Evolutionary conservation across 1,284 basidiomycete species (phyloP).

Genomic region (Irpex lacteus): DNA sequence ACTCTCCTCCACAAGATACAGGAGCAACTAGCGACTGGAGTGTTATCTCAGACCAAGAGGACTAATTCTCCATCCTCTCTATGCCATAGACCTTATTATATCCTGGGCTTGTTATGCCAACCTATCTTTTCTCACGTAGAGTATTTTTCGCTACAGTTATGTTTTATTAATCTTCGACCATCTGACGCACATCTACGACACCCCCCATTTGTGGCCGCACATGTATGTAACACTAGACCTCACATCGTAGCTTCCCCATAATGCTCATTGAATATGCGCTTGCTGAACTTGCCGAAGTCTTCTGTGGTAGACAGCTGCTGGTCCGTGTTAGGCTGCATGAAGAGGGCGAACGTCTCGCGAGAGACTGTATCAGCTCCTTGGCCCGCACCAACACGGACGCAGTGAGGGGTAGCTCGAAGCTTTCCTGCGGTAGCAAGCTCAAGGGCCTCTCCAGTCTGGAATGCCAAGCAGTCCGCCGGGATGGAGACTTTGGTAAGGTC

Average conservation of each 20-base stretch:
- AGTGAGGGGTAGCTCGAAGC: constrained; percentile 87
- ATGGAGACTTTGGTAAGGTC: constrained; percentile 79
- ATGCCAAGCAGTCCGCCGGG: constrained; percentile 78
- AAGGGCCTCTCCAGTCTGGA: constrained; percentile 92
- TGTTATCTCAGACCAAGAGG: constrained; percentile 74
- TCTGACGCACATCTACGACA: not conserved
- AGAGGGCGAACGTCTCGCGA: constrained; percentile 86
- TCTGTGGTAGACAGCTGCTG: constrained; percentile 65
- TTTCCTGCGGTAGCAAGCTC: constrained; percentile 78
- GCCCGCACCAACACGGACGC: constrained; percentile 66
- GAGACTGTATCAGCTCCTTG: constrained; percentile 51
- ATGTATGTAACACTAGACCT: constrained; percentile 13
- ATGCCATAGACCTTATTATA: not conserved
- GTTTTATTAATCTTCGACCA: not conserved
- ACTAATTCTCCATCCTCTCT: constrained; percentile 19
- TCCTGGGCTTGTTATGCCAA: not conserved
- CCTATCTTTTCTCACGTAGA: not conserved
- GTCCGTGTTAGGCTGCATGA: constrained; percentile 89
- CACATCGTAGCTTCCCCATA: constrained; percentile 43
- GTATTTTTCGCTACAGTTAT: not conserved
- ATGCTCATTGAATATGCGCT: constrained; percentile 78
- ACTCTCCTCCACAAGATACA: constrained; percentile 40
- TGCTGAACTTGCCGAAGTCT: constrained; percentile 89
- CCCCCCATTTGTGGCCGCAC: not conserved
- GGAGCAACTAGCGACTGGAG: constrained; percentile 74